Evolutionary conservation across 2,329 filamentous ascomycete genomes (phyloP), one percentile per base, ranked within the genome.

Genomic region (Ilyonectria destructans): DNA sequence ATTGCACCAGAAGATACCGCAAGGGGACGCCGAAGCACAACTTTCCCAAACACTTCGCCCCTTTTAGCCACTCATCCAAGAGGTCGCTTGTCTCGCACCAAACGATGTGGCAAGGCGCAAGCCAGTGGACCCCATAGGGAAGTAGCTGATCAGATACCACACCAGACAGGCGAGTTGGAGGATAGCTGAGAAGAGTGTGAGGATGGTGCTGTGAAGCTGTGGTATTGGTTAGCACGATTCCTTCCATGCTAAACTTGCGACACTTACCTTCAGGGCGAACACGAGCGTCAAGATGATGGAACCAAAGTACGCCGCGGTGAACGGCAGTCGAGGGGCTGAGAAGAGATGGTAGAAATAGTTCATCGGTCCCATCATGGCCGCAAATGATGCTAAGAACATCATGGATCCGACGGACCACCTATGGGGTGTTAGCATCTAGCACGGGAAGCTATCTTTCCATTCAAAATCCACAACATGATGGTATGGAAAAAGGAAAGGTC

Each of bases 141-240:
- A 98, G 82, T 99, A 99, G 83, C 94, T 97, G 81, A 98, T 91
- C 54, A 98, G 87, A 83, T 98, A 98, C 96, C 96, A 98, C 54
- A 94, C 72, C 71, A 98, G 85, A 70, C 92, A 93, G 60, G 91
- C 91, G 62, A 98, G 86, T 80, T 99, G 96, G 74, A 95, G 84
- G 68, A 98, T 87, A 69, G 94, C 91, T 23, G 95, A 93, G 71
- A 98, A 85, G 62, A 98, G 86, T 17, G 96, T 98, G 71, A 98
- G 89, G 69, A 97, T 83, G 46, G 93, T 95, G 79, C 88, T 96
- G 80, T 92, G 92, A 72, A 97, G 90, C 95, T 97, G 77, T 64
- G 65, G 59, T 45, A 60, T 68, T 68, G 72, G 56, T 71, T 23
- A 70, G 67, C 58, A 68, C 65, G 17, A 45, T 45, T 31, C 37